Evolutionary conservation across 192 early-diverging fungal species (phyloP).

Genomic region (Mortierella alpina): DNA sequence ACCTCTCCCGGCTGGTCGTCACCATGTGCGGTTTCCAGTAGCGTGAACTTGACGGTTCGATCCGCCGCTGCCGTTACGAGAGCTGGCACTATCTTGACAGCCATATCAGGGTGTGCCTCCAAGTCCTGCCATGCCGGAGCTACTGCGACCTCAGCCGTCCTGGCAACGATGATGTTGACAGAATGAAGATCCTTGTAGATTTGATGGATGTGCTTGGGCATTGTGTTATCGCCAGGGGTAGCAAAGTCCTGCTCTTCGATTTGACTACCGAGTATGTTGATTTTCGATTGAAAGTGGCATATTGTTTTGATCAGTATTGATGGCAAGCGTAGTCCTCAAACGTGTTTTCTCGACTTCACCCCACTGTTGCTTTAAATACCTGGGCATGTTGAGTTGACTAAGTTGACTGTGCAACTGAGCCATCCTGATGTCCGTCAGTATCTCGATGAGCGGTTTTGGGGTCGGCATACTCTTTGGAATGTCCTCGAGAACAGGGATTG

Average conservation of each 20-base stretch:
- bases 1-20: conserved; percentile 48
- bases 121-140: conserved; percentile 34
- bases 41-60: conserved; percentile 68
- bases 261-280: not conserved
- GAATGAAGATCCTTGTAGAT: conserved; percentile 60
- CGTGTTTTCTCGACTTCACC: not conserved
- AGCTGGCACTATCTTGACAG: conserved; percentile 33
- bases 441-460: conserved; percentile 56
- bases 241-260: conserved; percentile 54
- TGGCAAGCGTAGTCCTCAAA: not conserved
- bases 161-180: conserved; percentile 68
- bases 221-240: conserved; percentile 42
- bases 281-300: not conserved
- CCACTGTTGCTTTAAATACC: conserved; percentile 1
- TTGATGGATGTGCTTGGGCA: conserved; percentile 46
- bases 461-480: conserved; percentile 38
- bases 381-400: conserved; percentile 53
- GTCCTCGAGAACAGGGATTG: conserved; percentile 41
- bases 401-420: conserved; percentile 52
- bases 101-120: conserved; percentile 24
- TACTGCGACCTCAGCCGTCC: conserved; percentile 40
- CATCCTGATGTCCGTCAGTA: conserved; percentile 46
- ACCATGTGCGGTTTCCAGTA: conserved; percentile 53
- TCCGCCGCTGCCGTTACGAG: conserved; percentile 68
- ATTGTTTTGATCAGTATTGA: not conserved